Conservation (phyloP, 1,284 basidiomycete species). For the Trichosporon sp. region DNA sequence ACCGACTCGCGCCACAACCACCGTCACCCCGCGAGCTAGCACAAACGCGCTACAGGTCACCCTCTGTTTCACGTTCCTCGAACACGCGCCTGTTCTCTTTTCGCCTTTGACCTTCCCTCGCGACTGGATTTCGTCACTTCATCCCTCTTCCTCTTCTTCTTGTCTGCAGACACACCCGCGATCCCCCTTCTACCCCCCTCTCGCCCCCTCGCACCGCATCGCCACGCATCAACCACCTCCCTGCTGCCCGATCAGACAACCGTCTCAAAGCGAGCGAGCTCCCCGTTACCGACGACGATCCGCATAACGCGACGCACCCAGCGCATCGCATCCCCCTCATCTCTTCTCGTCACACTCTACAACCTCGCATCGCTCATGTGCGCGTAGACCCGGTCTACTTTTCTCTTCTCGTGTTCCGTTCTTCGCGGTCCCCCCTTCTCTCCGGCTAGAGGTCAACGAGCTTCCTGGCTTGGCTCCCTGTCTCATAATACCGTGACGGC, state of each 20-base stretch:
- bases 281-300: slow-evolving; percentile 13
- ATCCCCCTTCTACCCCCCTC: not conserved
- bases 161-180: not conserved
- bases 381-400: not conserved
- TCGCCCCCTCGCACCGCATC: not conserved
- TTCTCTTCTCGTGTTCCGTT: not conserved
- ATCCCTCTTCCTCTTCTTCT: not conserved
- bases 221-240: not conserved
- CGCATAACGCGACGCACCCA: slow-evolving; percentile 13
- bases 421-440: slow-evolving; percentile 17
- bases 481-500: not conserved
- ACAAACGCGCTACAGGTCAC: not conserved
- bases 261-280: not conserved
- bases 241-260: slow-evolving; percentile 2
- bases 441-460: slow-evolving; percentile 23
- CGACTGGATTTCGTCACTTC: not conserved
- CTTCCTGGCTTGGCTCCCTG: not conserved
- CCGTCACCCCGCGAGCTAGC: not conserved
- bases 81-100: slow-evolving; percentile 18
- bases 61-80: slow-evolving; percentile 16
- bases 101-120: not conserved
- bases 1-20: not conserved
- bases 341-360: slow-evolving; percentile 11
- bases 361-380: not conserved
- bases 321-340: slow-evolving; percentile 2